Base-by-base conservation (phyloP, 495 filamentous ascomycete genomes). In the Glonium stellatum region DNA sequence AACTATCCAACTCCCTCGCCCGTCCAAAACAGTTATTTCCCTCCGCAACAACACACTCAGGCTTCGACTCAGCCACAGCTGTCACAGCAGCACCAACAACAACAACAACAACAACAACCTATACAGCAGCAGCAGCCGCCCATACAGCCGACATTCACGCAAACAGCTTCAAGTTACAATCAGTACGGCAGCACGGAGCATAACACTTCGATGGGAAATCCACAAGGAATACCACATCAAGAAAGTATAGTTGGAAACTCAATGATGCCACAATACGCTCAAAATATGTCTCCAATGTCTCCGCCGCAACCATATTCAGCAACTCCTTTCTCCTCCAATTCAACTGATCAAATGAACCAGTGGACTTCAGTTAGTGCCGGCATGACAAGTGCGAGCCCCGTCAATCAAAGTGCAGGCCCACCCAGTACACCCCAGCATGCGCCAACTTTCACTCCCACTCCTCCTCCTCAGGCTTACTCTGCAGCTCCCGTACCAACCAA, bases 391-490 rank as follows among this genome's bases (percentile, higher is more conserved):
- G 37, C 18, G 1, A 53, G 50, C 25, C 49, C 41, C 6, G 19
- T 23, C 18, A 37, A 18, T 15, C 50, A 54, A 12, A 48, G 18
- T 48, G 21, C 41, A 12, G 5, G 56, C 12, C 39, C 57, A 15
- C 19, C 49, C 55, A 47, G 53, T n/a, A 23, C 22, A 5, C 56
- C 58, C 21, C 62, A 61, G 34, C 58, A 61, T n/a, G 13, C 41
- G 0, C 50, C 58, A 18, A 36, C 48, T 22, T 55, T 39, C 31
- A 49, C 19, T n/a, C 59, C 59, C 4, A 55, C 59, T 0, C 55
- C 64, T 52, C 60, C 59, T 8, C 59, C 50, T 1, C 64, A 66
- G 36, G 36, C 21, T 18, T 66, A 59, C 34, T 31, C 34, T 12
- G 39, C 55, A 49, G n/a, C 57, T 18, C 58, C 63, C n/a, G n/a